A percentile compares a stretch with the other conserved stretches of the same genome.
Conservation (phyloP, 306 rosid genomes). For the Begonia peltatifolia region DNA sequence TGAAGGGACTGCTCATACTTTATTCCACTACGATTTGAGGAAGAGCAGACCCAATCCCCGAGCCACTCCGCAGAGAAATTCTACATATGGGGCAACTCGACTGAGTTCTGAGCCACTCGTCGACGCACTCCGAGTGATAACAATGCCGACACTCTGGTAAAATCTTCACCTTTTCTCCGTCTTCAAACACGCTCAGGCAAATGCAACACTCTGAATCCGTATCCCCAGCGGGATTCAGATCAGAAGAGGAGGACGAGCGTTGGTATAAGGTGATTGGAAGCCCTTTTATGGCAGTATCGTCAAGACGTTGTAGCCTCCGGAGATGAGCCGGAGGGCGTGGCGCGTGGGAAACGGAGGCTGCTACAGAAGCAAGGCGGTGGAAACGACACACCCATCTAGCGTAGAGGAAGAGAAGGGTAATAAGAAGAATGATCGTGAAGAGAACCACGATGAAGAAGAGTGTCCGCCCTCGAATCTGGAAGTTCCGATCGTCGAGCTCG, state of each 20-base stretch:
- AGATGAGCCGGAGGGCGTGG: background rate
- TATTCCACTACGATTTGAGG: conserved; percentile 4
- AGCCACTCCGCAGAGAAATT: conserved; percentile 32
- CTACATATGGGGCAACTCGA: conserved; percentile 87
- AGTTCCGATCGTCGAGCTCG: conserved; percentile 40
- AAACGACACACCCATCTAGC: conserved; percentile 64
- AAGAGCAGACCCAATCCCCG: conserved; percentile 6
- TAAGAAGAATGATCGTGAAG: conserved; percentile 39
- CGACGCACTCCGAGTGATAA: conserved; percentile 75
- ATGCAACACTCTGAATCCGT: conserved; percentile 50
- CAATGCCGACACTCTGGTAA: conserved; percentile 55
- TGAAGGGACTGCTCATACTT: background rate
- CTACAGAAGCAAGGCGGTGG: conserved; percentile 10
- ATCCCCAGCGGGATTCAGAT: background rate
- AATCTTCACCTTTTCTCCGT: conserved; percentile 70
- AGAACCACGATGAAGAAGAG: conserved; percentile 48
- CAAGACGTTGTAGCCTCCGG: conserved; percentile 30
- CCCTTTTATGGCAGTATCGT: conserved; percentile 18
- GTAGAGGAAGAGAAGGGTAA: conserved; percentile 48
- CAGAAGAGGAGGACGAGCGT: background rate
- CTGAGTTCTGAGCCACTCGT: conserved; percentile 47
- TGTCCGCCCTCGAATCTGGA: conserved; percentile 51
- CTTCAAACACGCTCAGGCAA: conserved; percentile 50
- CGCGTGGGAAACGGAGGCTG: conserved; percentile 12
- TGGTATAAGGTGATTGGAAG: conserved; percentile 44